Evolutionary conservation across 2,329 filamentous ascomycete genomes (phyloP), one percentile per base, ranked within the genome.

Genomic region (Nakataea oryzae): DNA sequence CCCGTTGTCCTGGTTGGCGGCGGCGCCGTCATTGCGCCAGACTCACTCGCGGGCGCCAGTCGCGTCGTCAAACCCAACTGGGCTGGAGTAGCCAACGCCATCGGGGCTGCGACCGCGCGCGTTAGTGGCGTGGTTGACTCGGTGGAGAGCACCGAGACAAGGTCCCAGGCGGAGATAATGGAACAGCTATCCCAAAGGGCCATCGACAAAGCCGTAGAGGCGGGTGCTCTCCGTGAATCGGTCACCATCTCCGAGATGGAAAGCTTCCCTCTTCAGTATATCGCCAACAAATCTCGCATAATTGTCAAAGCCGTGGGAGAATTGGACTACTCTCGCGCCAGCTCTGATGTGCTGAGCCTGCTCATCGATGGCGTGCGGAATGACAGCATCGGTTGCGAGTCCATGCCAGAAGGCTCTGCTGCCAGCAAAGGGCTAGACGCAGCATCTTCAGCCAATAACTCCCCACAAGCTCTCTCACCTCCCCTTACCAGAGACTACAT

Each of bases 1-100:
- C 79, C 82, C 0, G 84, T 87, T 0, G 70, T 88, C 0, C 78
- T 88, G 0, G 86, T 88, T 0, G 85, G 86, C 7, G 86, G 86
- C 0, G 86, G 86, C 4, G 82, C 84, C 1, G 74, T 87, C 13
- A 77, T 87, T 56, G 80, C 82, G 0, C 84, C 83, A 0, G 75
- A 81, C 50, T 70, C 77, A 21, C 73, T 87, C 0, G 73, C 74
- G 41, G 85, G 85, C 1, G 84, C 83, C 11, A 84, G 81, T 63
- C 75, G 72, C 41, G 81, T 87, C 1, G 71, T 85, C 57, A 84
- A 81, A 65, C 83, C 84, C 0, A 73, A 77, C 55, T 85, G 78
- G 74, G 80, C 82, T 2, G 79, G 79, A 3, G 82, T 87, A 1
- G 85, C 85, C 11, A 88, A 88, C 67, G 85, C 85, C 0, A 84